Evolutionary conservation across 495 filamentous ascomycete genomes (phyloP).

Genomic region (Cercophora sp.): DNA sequence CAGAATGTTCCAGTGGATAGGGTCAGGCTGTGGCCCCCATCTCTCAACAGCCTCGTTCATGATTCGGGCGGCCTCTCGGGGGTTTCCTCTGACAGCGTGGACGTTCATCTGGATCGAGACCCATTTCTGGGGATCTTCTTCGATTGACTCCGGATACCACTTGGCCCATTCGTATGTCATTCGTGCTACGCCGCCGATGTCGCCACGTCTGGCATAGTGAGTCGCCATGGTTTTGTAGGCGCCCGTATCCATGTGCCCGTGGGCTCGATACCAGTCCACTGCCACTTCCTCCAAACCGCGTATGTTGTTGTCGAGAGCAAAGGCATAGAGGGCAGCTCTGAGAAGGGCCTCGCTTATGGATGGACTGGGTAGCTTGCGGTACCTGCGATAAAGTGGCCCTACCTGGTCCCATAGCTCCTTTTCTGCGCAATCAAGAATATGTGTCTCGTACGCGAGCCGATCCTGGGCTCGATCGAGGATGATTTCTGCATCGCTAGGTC

Average conservation of each 20-base stretch:
- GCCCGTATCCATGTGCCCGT: constrained; percentile 31
- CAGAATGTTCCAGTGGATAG: not conserved
- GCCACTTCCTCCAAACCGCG: constrained; percentile 49
- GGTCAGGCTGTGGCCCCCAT: not conserved
- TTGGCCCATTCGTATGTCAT: constrained; percentile 53
- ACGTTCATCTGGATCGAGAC: constrained; percentile 56
- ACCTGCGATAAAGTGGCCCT: constrained; percentile 30
- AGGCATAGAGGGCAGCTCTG: constrained; percentile 25
- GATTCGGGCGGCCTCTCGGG: constrained; percentile 51
- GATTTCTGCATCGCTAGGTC: constrained; percentile 12
- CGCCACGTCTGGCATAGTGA: constrained; percentile 52
- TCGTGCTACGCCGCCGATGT: constrained; percentile 45
- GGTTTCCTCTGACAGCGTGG: constrained; percentile 60
- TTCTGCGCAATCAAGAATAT: constrained; percentile 17
- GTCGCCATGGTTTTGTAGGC: constrained; percentile 48
- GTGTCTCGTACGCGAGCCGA: constrained; percentile 25
- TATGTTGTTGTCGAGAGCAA: constrained; percentile 35
- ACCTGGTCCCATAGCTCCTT: constrained; percentile 21
- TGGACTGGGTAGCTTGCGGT: constrained; percentile 29
- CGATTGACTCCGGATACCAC: constrained; percentile 32
- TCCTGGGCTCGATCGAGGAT: constrained; percentile 29
- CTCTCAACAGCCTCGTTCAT: not conserved
- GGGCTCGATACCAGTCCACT: constrained; percentile 48
- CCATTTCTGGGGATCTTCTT: constrained; percentile 30
- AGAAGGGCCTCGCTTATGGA: constrained; percentile 10